Evolutionary conservation across 2,329 filamentous ascomycete genomes (phyloP), one percentile per base, ranked within the genome.

Genomic region (Madurella mycetomatis): DNA sequence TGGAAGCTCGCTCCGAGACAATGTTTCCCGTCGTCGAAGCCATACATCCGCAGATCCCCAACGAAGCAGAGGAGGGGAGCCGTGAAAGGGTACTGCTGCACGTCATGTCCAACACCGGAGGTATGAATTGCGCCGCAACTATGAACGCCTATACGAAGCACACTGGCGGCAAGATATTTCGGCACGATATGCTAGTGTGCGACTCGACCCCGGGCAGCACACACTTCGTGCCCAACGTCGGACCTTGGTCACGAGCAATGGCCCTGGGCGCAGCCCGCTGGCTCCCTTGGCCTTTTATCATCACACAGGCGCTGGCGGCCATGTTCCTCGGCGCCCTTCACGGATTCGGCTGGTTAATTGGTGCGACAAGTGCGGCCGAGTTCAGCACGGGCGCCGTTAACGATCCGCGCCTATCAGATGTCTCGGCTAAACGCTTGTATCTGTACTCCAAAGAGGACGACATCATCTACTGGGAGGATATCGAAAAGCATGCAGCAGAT

Each of bases 21-120:
- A 77, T 84, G 72, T 61, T 70, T 39, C 76, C 73, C 11, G 67
- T 80, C 37, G 58, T 79, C 34, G 67, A 76, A 45, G 68, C 69
- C 32, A 63, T 72, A 16, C 73, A 73, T 47, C 44, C 54, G 9
- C 41, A 31, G 13, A 30, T 32, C 1, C 54, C 52, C 3, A 12
- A 58, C 46, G 55, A 66, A 17, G 16, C 43, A 9, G 37, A 64
- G n/a, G n/a, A n/a, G n/a, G 66, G 17, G 37, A 12, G 15, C 19
- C 25, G 42, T 39, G 45, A 50, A 19, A 67, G 72, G 2, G 67
- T 83, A 12, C 66, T 83, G 16, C 64, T 79, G 1, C 80, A 83
- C 52, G 69, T 70, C 59, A 81, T 84, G 74, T 83, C 80, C 56
- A 84, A 82, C 64, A 82, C 80, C 0, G 81, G 81, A 13, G 78